phyloP scores from a whole-genome alignment of 208 protist species.

The Acanthamoeba healyi region DNA sequence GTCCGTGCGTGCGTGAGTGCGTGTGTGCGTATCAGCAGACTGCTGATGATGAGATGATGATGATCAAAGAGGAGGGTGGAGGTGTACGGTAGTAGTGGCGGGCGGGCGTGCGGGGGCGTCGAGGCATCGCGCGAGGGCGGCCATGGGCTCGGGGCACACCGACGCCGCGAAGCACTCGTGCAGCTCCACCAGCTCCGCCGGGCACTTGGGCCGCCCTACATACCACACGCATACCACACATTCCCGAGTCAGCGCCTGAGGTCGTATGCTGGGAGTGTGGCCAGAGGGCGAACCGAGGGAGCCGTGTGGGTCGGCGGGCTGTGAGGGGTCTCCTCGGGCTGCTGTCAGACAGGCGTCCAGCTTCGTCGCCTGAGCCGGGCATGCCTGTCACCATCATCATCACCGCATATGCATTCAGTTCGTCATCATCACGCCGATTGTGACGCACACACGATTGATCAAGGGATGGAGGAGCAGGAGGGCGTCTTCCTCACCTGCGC shows the following conservation, averaged over 20 bases:
- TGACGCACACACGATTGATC: neutral
- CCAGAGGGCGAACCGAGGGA: no score
- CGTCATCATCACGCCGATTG: no score
- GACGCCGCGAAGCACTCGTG: constrained; percentile 15
- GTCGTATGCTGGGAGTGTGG: no score
- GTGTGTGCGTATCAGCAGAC: no score
- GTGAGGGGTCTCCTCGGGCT: no score
- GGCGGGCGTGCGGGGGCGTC: no score
- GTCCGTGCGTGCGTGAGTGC: no score
- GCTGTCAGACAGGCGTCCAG: neutral
- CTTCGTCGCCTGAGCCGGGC: neutral
- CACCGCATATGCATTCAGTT: neutral
- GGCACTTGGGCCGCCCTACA: neutral
- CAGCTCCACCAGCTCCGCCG: neutral
- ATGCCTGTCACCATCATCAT: no score
- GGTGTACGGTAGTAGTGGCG: neutral
- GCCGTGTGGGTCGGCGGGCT: no score
- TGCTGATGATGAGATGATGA: no score
- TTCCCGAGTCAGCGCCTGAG: no score
- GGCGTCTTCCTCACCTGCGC: neutral
- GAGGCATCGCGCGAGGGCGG: constrained; percentile 1
- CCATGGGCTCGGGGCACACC: neutral
- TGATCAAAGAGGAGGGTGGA: neutral
- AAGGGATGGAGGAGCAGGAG: neutral
- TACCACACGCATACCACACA: no score